A percentile compares a stretch with the other conserved stretches of the same genome.
Conservation (phyloP, 208 protist species). For the Leishmania turanica region DNA sequence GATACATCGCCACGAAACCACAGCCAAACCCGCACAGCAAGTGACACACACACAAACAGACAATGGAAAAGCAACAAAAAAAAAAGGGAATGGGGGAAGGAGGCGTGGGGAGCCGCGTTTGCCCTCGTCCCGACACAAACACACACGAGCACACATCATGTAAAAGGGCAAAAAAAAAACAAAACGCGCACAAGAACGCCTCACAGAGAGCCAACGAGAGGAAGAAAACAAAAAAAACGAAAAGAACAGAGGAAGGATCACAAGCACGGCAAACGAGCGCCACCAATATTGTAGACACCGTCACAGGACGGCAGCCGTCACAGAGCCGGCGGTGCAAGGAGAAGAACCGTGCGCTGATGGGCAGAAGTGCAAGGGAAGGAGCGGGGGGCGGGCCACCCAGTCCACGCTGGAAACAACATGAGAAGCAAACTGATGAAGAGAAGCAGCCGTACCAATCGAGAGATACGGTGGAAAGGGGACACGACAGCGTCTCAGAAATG, state of each 20-base stretch:
- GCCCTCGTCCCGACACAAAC: not conserved
- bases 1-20: not conserved
- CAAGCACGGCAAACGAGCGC: not conserved
- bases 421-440: not conserved
- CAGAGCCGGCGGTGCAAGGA: not conserved
- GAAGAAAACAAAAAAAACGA: not conserved
- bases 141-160: not conserved
- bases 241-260: not conserved
- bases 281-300: not conserved
- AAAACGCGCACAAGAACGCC: not conserved
- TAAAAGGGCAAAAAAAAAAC: not conserved
- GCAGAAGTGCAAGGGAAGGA: not conserved
- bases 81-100: not conserved
- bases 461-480: not conserved
- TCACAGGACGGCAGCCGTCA: not conserved
- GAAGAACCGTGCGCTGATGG: not conserved
- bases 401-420: not conserved
- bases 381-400: not conserved
- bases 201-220: constrained; percentile 2
- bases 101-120: not conserved
- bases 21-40: not conserved
- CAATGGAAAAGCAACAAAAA: not conserved
- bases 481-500: not conserved
- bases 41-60: not conserved
- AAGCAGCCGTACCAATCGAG: not conserved